A percentile compares a stretch with the other conserved stretches of the same genome.
Conservation (phyloP, 108 stramenopile genomes). For the Skeletonema tropicum region DNA sequence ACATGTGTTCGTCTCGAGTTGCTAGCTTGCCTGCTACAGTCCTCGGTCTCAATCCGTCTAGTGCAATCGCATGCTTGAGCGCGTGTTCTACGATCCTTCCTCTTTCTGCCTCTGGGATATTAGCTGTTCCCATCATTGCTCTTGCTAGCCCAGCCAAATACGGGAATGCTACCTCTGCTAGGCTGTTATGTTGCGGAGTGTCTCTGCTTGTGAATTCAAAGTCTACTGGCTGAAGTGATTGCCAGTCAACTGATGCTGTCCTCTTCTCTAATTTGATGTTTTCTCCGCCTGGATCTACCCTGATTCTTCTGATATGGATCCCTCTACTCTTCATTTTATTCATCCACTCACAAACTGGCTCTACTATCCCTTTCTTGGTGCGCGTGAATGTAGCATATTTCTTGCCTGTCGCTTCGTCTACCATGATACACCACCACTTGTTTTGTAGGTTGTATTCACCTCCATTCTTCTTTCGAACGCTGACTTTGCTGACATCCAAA, state of each 20-base stretch:
- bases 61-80: neutral
- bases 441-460: neutral
- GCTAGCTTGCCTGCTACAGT: neutral
- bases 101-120: neutral
- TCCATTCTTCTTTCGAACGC: neutral
- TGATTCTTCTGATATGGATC: neutral
- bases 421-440: constrained; percentile 16
- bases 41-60: neutral
- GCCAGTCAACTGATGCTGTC: constrained; percentile 14
- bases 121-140: neutral
- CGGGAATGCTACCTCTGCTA: neutral
- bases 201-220: neutral
- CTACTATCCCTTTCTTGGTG: constrained; percentile 17
- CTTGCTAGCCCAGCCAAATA: neutral
- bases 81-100: neutral
- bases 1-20: neutral
- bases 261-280: constrained; percentile 13
- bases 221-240: constrained; percentile 7
- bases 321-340: constrained; percentile 11
- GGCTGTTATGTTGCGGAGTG: neutral
- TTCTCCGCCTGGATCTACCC: constrained; percentile 36
- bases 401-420: constrained; percentile 21
- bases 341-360: neutral
- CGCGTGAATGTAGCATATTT: constrained; percentile 6
- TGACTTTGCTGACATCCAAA: constrained; percentile 18